Conservation (phyloP, 1,139 yeast species). For the Yamadazyma kanchanaburiensis region DNA sequence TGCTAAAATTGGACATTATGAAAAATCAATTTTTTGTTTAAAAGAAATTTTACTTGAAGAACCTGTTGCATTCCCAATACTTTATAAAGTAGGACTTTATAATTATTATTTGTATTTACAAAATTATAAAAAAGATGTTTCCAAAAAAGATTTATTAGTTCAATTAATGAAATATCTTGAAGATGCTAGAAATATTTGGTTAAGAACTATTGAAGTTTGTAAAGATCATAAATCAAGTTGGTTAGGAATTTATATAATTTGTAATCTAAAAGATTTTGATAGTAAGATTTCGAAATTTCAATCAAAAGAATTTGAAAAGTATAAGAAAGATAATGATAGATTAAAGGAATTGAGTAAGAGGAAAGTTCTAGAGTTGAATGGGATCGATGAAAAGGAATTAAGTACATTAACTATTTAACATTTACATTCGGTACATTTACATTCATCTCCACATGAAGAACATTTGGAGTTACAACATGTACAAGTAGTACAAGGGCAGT, state of each 20-base stretch:
- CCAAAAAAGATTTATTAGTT: conserved; percentile 22
- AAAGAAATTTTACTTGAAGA: conserved; percentile 66
- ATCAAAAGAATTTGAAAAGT: conserved; percentile 19
- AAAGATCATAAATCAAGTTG: conserved; percentile 69
- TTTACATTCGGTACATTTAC: conserved; percentile 5
- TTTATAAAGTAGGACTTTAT: conserved; percentile 53
- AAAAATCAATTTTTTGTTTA: conserved; percentile 61
- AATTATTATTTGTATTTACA: conserved; percentile 24
- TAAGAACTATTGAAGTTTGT: conserved; percentile 73
- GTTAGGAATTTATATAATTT: conserved; percentile 60
- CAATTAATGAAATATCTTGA: conserved; percentile 24
- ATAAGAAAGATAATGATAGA: conserved; percentile 19
- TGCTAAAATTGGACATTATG: conserved; percentile 55
- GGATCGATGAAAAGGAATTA: conserved; percentile 6
- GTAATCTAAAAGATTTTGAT: conserved; percentile 17
- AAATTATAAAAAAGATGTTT: conserved; percentile 12
- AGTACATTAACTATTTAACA: conserved; percentile 1
- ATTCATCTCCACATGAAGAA: conserved; percentile 4
- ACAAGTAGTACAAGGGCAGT: conserved; percentile 1
- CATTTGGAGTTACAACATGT: conserved; percentile 3
- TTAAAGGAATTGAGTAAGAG: conserved; percentile 16
- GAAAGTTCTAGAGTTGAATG: conserved; percentile 19
- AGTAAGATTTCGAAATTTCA: conserved; percentile 18
- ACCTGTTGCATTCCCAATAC: conserved; percentile 74
- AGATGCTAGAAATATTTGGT: conserved; percentile 50